Conservation (phyloP, 2,329 filamentous ascomycete genomes). For the Macrophomina tecta region DNA sequence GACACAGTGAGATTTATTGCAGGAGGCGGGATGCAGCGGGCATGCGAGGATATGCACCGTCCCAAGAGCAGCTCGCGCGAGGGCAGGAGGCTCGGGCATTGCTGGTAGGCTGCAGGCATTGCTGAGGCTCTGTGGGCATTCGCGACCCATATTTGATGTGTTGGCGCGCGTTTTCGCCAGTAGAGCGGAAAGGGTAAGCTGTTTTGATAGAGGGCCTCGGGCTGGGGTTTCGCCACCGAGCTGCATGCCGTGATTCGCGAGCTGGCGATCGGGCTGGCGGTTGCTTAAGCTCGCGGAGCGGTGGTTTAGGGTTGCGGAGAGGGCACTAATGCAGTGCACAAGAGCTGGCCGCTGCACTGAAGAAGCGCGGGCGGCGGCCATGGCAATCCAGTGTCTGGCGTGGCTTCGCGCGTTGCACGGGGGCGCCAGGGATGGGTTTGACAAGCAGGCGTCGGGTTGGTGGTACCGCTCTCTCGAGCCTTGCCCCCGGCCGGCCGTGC, state of each 20-base stretch:
- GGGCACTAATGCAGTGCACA: slow-evolving; percentile 18
- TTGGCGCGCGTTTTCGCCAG: slow-evolving; percentile 86
- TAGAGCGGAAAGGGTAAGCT: slow-evolving; percentile 54
- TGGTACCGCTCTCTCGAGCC: slow-evolving; percentile 22
- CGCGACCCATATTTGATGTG: slow-evolving; percentile 72
- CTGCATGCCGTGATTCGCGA: slow-evolving; percentile 25
- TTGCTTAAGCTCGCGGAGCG: background rate
- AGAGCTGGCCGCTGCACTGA: slow-evolving; percentile 20
- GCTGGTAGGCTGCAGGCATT: slow-evolving; percentile 6
- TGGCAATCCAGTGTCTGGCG: slow-evolving; percentile 21
- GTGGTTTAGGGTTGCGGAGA: slow-evolving; percentile 5
- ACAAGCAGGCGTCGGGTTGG: slow-evolving; percentile 26
- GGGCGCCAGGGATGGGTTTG: slow-evolving; percentile 9
- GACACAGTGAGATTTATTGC: slow-evolving; percentile 50
- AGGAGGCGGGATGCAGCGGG: slow-evolving; percentile 45
- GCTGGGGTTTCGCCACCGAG: slow-evolving; percentile 19
- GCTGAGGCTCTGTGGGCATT: slow-evolving; percentile 47
- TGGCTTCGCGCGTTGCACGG: slow-evolving; percentile 11
- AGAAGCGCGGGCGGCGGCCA: slow-evolving; percentile 20
- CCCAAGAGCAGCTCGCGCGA: background rate
- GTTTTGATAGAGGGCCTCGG: slow-evolving; percentile 26
- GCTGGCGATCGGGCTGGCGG: slow-evolving; percentile 8
- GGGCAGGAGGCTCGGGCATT: slow-evolving; percentile 18
- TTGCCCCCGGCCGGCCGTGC: slow-evolving; percentile 24
- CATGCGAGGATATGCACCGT: slow-evolving; percentile 41